Percentiles rank a stretch among this genome's conserved stretches.
Conservation (phyloP, 192 early-diverging fungal genomes). For the Backusella luteola region DNA sequence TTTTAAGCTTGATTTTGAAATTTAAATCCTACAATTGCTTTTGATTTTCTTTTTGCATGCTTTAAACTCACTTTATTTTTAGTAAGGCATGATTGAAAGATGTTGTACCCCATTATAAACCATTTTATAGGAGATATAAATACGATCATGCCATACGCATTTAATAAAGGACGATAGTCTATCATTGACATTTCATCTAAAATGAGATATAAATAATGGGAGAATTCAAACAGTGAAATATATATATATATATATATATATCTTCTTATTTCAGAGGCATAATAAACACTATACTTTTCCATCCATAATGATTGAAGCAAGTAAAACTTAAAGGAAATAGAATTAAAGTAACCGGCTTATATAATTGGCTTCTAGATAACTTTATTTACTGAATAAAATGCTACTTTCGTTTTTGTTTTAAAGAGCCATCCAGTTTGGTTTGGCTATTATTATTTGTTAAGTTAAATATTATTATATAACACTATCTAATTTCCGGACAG, state of each 20-base stretch:
- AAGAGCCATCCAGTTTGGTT: neutral
- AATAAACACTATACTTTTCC: neutral
- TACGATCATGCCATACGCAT: neutral
- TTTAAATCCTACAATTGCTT: no score
- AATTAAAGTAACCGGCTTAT: neutral
- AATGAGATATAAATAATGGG: neutral
- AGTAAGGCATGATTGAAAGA: no score
- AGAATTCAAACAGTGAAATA: neutral
- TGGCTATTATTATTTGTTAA: neutral
- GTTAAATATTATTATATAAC: no score
- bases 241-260: neutral
- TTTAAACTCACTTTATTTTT: no score
- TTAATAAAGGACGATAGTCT: neutral
- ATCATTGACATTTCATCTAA: neutral
- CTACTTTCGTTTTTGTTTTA: neutral
- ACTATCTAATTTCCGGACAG: neutral
- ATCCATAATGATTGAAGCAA: neutral
- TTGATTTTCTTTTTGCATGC: no score
- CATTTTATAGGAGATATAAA: neutral
- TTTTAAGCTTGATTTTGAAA: no score
- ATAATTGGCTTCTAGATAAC: neutral
- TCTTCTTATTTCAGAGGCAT: neutral
- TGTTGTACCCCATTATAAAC: no score
- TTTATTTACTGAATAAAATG: neutral
- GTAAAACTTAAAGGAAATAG: neutral